These are phyloP conservation scores for Metarhizium anisopliae DNA, from an alignment of 2,329 filamentous ascomycete genomes.

Conservation along the genomic window DNA sequence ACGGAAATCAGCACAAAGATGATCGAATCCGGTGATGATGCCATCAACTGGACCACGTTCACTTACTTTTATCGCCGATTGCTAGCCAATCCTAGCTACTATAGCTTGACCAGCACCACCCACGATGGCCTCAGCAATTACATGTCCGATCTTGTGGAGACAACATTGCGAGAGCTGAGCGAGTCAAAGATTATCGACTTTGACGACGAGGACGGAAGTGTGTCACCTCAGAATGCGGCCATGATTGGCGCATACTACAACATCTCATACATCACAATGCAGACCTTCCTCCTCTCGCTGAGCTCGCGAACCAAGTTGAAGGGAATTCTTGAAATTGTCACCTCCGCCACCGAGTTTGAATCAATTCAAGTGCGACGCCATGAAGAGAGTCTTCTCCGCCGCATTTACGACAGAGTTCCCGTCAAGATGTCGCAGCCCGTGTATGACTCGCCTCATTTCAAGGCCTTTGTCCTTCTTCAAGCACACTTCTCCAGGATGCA, in stretches of 20 bases:
- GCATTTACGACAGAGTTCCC: constrained; percentile 88
- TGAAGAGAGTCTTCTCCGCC: constrained; percentile 77
- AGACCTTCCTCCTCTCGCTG: constrained; percentile 90
- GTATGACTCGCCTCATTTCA: constrained; percentile 95
- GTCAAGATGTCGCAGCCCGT: constrained; percentile 87
- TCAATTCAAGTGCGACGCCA: constrained; percentile 88
- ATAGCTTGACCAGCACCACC: constrained; percentile 78
- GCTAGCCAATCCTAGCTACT: constrained; percentile 93
- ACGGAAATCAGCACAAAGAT: constrained; percentile 95
- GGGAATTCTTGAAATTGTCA: constrained; percentile 92
- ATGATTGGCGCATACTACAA: constrained; percentile 99
- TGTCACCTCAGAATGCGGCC: constrained; percentile 84
- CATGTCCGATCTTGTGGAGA: constrained; percentile 89
- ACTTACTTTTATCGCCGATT: constrained; percentile 96
- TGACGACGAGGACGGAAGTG: constrained; percentile 85
- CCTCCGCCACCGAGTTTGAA: constrained; percentile 94
- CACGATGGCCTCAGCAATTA: constrained; percentile 91
- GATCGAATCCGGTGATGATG: constrained; percentile 90
- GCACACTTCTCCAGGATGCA: constrained; percentile 98
- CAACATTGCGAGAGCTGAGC: constrained; percentile 77
- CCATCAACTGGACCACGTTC: constrained; percentile 96
- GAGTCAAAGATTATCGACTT: constrained; percentile 95
- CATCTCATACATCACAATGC: constrained; percentile 98
- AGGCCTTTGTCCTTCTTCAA: constrained; percentile 93
- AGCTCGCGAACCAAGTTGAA: constrained; percentile 88